These are phyloP conservation scores for Phytophthora ramorum DNA, from an alignment of 352 stramenopile species.

Conservation along the genomic window DNA sequence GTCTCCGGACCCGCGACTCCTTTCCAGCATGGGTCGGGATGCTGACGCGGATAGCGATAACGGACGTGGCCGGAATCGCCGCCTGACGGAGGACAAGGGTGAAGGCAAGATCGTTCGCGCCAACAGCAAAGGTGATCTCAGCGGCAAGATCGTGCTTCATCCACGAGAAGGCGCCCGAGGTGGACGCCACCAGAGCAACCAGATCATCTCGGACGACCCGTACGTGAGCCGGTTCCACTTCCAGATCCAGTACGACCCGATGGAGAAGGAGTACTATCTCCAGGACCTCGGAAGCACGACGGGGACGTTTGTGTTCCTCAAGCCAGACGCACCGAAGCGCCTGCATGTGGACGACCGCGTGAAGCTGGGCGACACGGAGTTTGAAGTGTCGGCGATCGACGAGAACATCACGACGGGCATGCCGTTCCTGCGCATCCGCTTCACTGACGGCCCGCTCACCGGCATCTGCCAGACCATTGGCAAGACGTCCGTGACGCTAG, in stretches of 20 bases:
- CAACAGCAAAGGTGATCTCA: constrained; percentile 25
- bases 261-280: constrained; percentile 88
- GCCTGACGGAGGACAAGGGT: constrained; percentile 35
- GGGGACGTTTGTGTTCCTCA: constrained; percentile 84
- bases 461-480: constrained; percentile 83
- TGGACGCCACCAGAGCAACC: constrained; percentile 80
- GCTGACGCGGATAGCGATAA: constrained; percentile 5
- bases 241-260: constrained; percentile 76
- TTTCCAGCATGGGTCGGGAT: constrained; percentile 18
- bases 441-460: constrained; percentile 76
- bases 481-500: constrained; percentile 76
- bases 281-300: constrained; percentile 84
- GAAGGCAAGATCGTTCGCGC: constrained; percentile 27
- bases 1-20: constrained; percentile 53
- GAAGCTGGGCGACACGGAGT: constrained; percentile 83
- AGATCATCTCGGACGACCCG: constrained; percentile 88
- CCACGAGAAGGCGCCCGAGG: constrained; percentile 66
- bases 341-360: constrained; percentile 75
- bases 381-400: constrained; percentile 80
- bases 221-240: constrained; percentile 88
- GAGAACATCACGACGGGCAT: constrained; percentile 67
- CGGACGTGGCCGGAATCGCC: constrained; percentile 2
- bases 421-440: constrained; percentile 79
- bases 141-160: constrained; percentile 68
- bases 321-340: constrained; percentile 71